Conservation (phyloP, 805 yeast genomes). For the Candida vartiovaarae region DNA sequence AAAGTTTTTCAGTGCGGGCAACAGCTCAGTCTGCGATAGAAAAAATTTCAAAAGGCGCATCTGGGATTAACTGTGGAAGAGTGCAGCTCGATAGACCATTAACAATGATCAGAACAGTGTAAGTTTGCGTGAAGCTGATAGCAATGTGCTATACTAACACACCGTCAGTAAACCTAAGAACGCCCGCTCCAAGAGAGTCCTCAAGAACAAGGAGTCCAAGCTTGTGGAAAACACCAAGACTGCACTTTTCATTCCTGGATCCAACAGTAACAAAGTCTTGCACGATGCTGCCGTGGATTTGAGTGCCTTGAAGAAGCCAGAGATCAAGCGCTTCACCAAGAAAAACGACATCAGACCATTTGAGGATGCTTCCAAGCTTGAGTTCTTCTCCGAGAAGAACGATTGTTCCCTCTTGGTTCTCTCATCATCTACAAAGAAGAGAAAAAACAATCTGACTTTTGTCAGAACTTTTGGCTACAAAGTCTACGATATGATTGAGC, state of each 20-base stretch:
- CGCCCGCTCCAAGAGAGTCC: slow-evolving; percentile 91
- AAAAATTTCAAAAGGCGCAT: background rate
- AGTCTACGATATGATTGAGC: slow-evolving; percentile 90
- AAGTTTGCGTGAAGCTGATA: slow-evolving; percentile 12
- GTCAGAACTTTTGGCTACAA: slow-evolving; percentile 85
- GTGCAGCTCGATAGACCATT: too few relatives aligned
- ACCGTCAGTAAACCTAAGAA: slow-evolving; percentile 69
- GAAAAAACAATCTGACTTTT: slow-evolving; percentile 88
- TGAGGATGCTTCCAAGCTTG: slow-evolving; percentile 79
- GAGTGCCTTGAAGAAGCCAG: slow-evolving; percentile 86
- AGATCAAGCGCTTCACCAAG: slow-evolving; percentile 75
- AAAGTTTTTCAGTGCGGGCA: background rate
- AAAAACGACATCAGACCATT: slow-evolving; percentile 90
- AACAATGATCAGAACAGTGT: slow-evolving; percentile 30
- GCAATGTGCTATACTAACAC: slow-evolving; percentile 12
- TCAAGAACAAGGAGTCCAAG: slow-evolving; percentile 84
- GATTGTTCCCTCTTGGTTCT: slow-evolving; percentile 82
- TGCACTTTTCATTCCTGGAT: slow-evolving; percentile 89
- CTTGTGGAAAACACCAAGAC: slow-evolving; percentile 82
- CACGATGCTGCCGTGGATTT: slow-evolving; percentile 89
- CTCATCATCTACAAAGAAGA: slow-evolving; percentile 75
- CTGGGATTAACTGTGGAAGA: too few relatives aligned
- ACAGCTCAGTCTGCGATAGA: background rate
- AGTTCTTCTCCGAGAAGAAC: slow-evolving; percentile 92
- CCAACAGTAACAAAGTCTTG: slow-evolving; percentile 66